Evolutionary conservation across 2,329 filamentous ascomycete genomes (phyloP), one percentile per base, ranked within the genome.

Genomic region (Verticillium longisporum): DNA sequence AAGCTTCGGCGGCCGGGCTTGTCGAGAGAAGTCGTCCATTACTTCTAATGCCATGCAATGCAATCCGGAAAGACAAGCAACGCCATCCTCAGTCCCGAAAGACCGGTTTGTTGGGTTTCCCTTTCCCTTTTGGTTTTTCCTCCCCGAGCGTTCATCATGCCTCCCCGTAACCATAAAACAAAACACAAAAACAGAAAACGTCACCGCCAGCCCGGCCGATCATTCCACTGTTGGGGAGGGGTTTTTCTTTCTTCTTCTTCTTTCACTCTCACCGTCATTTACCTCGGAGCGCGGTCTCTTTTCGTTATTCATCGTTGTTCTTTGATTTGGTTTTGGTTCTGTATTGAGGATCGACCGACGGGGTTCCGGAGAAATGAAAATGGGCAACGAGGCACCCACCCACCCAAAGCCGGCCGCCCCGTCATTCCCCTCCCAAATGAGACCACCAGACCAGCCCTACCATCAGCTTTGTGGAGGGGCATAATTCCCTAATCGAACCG

Each of bases 401-500:
- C 45, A n/a, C n/a, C 45, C n/a, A n/a, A 50, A 36, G 60, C 57
- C 57, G 50, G 45, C 58, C 61, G 54, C 65, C 57, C 59, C 45
- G 45, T 50, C 45, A 18, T 50, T n/a, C 45, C 45, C 45, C n/a
- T n/a, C 60, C 59, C 56, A 66, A 61, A 65, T 66, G 68, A 66
- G 61, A 68, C 64, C 67, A 57, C 56, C 63, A 61, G 61, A 63
- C 74, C 75, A 71, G 74, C 77, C 76, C 76, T 77, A 75, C 74
- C 74, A 74, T 75, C 73, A 75, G 76, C 26, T 74, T 38, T 58
- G 56, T 58, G 13, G 33, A 50, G 56, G 13, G 45, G 41, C 37
- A 73, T 74, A 36, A 36, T 77, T 77, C 75, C 78, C 73, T 70
- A 69, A 70, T 74, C 77, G 75, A 78, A 79, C 78, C 77, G 76